phyloP scores from a whole-genome alignment of 2,329 filamentous ascomycete species.

The Colletotrichum acutatum region DNA sequence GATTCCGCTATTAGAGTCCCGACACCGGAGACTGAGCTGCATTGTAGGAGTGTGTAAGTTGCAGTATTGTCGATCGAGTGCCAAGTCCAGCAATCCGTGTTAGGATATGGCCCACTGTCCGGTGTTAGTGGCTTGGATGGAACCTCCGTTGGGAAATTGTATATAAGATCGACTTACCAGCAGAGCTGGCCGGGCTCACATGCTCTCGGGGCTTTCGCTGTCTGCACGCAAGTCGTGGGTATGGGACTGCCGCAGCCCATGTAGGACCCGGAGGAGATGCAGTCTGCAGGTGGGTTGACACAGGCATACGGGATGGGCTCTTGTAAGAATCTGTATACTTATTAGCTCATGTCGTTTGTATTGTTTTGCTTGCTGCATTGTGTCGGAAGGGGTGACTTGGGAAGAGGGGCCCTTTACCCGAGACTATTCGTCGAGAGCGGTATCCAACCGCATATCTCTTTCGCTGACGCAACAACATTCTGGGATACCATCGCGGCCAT shows the following conservation, averaged over 20 bases:
- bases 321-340: neutral
- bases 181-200: constrained; percentile 6
- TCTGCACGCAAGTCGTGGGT: constrained; percentile 10
- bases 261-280: constrained; percentile 12
- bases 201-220: neutral
- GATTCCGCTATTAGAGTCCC: neutral
- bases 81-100: constrained; percentile 11
- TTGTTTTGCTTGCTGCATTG: too few relatives aligned
- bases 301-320: neutral
- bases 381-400: too few relatives aligned
- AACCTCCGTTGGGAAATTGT: too few relatives aligned
- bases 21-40: neutral
- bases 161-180: constrained; percentile 1
- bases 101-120: neutral
- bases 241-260: constrained; percentile 8
- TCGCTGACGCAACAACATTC: neutral
- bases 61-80: neutral
- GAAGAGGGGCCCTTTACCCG: neutral
- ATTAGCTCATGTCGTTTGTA: neutral
- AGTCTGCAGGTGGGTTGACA: neutral
- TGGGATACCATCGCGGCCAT: neutral
- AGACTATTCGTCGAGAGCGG: neutral
- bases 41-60: constrained; percentile 8
- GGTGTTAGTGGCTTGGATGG: neutral
- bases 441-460: constrained; percentile 17